phyloP scores from a whole-genome alignment of 306 rosid genomes.

The Cajanus cajan region DNA sequence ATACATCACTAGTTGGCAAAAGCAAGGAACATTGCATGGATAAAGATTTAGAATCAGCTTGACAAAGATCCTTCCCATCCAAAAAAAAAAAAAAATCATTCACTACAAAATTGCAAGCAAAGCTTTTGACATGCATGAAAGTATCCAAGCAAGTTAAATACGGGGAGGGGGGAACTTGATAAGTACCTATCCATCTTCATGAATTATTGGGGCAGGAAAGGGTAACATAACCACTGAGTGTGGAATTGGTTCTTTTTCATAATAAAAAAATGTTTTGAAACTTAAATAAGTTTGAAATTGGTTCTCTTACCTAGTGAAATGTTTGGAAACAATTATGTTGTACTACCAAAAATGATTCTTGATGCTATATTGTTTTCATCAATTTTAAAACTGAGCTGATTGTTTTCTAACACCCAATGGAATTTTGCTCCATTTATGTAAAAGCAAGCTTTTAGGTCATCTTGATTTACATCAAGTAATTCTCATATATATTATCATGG shows the following conservation, averaged over 20 bases:
- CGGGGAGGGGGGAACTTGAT: neutral
- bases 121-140: neutral
- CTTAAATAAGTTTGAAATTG: neutral
- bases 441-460: neutral
- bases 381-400: slow-evolving; percentile 1
- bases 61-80: slow-evolving; percentile 82
- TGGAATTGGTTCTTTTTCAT: neutral
- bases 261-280: slow-evolving; percentile 1
- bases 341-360: neutral
- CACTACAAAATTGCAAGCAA: neutral
- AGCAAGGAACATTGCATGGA: slow-evolving; percentile 87
- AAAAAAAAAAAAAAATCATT: neutral
- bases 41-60: slow-evolving; percentile 80
- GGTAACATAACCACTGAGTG: neutral
- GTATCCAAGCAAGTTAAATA: neutral
- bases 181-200: neutral
- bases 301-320: neutral
- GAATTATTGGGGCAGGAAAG: neutral
- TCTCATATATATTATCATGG: neutral
- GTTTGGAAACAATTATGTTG: neutral
- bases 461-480: neutral
- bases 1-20: slow-evolving; percentile 81
- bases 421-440: neutral
- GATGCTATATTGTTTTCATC: neutral
- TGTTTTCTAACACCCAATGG: neutral